Conservation (phyloP, 495 filamentous ascomycete species). For the Tuber microsphaerosporum region DNA sequence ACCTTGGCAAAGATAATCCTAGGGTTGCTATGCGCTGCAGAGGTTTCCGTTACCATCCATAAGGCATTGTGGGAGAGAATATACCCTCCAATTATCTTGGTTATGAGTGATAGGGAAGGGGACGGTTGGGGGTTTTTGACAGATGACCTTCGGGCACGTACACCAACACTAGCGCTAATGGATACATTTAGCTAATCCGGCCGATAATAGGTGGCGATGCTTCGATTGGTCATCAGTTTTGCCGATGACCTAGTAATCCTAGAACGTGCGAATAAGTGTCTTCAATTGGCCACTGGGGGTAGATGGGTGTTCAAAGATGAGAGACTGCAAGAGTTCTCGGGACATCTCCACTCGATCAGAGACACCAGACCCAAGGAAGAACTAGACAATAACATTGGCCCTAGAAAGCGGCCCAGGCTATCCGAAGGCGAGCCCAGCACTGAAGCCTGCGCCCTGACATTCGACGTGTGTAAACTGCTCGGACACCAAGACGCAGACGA, state of each 20-base stretch:
- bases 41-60: conserved; percentile 13
- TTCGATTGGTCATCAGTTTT: conserved; percentile 24
- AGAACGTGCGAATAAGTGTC: conserved; percentile 17
- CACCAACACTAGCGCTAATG: not conserved
- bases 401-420: conserved; percentile 30
- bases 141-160: conserved; percentile 31
- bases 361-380: conserved; percentile 10
- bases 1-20: conserved; percentile 32
- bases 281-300: conserved; percentile 24
- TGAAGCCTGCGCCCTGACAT: conserved; percentile 15
- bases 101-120: conserved; percentile 20
- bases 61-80: conserved; percentile 28
- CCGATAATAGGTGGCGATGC: conserved; percentile 18
- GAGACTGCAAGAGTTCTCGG: conserved; percentile 19
- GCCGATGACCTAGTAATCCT: conserved; percentile 17
- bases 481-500: conserved; percentile 20
- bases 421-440: conserved; percentile 23
- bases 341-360: conserved; percentile 14
- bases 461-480: conserved; percentile 25
- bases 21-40: conserved; percentile 21
- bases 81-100: conserved; percentile 21
- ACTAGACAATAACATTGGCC: conserved; percentile 22
- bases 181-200: conserved; percentile 8
- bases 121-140: conserved; percentile 18
- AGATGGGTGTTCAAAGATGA: conserved; percentile 29